These are phyloP conservation scores for Cyclotella atomus DNA, from an alignment of 108 stramenopile species.

Conservation along the genomic window DNA sequence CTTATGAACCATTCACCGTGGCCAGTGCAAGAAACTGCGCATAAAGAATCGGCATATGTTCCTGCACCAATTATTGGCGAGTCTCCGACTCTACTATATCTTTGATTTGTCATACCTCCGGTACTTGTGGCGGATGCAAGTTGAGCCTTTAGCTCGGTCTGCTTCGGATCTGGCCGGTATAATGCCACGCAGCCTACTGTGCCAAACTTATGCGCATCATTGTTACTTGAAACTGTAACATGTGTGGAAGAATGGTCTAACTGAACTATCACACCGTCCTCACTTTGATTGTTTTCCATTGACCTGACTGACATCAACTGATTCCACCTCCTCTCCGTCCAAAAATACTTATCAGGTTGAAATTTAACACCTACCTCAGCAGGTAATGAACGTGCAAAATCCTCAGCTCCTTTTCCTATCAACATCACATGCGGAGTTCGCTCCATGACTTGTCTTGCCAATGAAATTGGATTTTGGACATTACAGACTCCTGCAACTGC, in stretches of 20 bases:
- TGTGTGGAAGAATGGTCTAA: conserved; percentile 25
- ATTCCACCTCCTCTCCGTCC: conserved; percentile 33
- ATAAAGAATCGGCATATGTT: conserved; percentile 39
- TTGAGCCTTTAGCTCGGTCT: background rate
- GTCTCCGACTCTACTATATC: conserved; percentile 35
- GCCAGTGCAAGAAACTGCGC: conserved; percentile 45
- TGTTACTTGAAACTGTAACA: background rate
- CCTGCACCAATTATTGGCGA: conserved; percentile 44
- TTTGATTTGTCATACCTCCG: conserved; percentile 45
- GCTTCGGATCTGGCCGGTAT: background rate
- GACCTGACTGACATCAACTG: conserved; percentile 22
- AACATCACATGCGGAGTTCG: conserved; percentile 39
- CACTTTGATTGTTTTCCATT: background rate
- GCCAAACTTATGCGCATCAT: conserved; percentile 29
- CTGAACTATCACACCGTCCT: conserved; percentile 28
- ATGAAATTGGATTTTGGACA: conserved; percentile 35
- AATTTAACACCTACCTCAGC: conserved; percentile 10
- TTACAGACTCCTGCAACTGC: conserved; percentile 30
- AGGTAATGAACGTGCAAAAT: conserved; percentile 23
- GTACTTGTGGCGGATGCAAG: conserved; percentile 48
- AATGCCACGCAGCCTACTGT: conserved; percentile 46
- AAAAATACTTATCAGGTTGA: conserved; percentile 41
- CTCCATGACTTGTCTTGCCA: conserved; percentile 40
- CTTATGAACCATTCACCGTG: conserved; percentile 46
- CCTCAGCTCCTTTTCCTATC: conserved; percentile 37